Base-by-base conservation (phyloP, 805 yeast species). In the Blastobotrys parvus region DNA sequence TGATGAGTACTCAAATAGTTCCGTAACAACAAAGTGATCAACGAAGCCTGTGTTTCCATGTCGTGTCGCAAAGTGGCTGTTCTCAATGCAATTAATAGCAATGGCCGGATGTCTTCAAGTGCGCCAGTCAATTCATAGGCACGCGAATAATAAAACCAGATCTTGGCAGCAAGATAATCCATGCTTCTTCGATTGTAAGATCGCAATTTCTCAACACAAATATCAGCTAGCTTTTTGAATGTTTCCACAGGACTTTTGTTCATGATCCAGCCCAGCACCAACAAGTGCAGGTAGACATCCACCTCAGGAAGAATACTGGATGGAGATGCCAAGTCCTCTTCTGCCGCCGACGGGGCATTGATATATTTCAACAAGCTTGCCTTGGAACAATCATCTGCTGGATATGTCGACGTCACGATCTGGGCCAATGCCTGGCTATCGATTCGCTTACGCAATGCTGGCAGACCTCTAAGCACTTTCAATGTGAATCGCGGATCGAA, bases 41-140 rank as follows among this genome's bases (percentile, higher is more conserved):
- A 69, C 51, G 86, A 78, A 3, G 95, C 96, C 45, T 83, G 83
- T 0, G 96, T 87, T 64, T 92, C 98, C 45, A 75, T 74, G 61
- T 92, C 97, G 58, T 90, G 96, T 55, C 95, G 81, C 52, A 92
- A 73, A 16, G 95, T 79, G 2, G 97, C 88, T 3, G 92, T 82
- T 65, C 96, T 79, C 55, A 92, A 71, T 8, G 83, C 86, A 18
- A 71, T 65, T 61, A 87, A 75, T 60, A 90, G 70, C 33, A 73
- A 77, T 4, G 86, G 74, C 60, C 94, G 77, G 42, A 85, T 68
- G n/a, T 75, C 62, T 39, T 71, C 67, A 46, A 77, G 65, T 35
- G 58, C 52, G 30, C 54, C 57, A 11, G 52, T 43, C 43, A 80
- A 65, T 67, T 90, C 97, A 51, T 78, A 77, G 1, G 88, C 75